phyloP scores from a whole-genome alignment of 2,329 filamentous ascomycete genomes.

The Coniochaeta prunicola region DNA sequence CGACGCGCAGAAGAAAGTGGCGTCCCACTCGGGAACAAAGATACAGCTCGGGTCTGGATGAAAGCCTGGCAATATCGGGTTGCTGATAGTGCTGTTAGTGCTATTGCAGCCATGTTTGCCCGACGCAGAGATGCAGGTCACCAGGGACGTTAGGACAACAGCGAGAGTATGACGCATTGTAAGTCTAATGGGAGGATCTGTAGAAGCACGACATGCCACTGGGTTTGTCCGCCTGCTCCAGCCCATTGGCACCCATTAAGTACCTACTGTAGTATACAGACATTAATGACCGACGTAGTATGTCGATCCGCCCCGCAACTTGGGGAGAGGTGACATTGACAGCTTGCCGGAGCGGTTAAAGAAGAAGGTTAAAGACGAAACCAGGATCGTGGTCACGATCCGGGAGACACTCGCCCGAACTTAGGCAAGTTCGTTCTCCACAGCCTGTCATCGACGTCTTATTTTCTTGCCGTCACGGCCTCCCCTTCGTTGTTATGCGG shows the following conservation, averaged over 20 bases:
- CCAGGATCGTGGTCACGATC: not conserved
- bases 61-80: slow-evolving; percentile 35
- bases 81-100: slow-evolving; percentile 20
- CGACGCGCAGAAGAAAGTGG: slow-evolving; percentile 34
- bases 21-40: slow-evolving; percentile 25
- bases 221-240: not conserved
- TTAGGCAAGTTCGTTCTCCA: not conserved
- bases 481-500: not conserved
- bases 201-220: not conserved
- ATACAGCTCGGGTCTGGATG: slow-evolving; percentile 36
- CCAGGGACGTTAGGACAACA: slow-evolving; percentile 6
- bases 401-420: slow-evolving; percentile 1
- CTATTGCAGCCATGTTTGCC: slow-evolving; percentile 13
- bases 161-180: not conserved
- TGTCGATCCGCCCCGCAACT: slow-evolving; percentile 1
- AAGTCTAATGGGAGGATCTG: no score
- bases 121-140: slow-evolving; percentile 4
- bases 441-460: not conserved
- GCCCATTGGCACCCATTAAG: not conserved
- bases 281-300: not conserved
- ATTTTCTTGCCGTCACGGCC: not conserved
- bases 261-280: no score
- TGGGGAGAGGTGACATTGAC: not conserved
- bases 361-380: not conserved
- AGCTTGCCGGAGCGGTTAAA: slow-evolving; percentile 2